phyloP scores from a whole-genome alignment of 139 green algal species.

The Closterium sp. region DNA sequence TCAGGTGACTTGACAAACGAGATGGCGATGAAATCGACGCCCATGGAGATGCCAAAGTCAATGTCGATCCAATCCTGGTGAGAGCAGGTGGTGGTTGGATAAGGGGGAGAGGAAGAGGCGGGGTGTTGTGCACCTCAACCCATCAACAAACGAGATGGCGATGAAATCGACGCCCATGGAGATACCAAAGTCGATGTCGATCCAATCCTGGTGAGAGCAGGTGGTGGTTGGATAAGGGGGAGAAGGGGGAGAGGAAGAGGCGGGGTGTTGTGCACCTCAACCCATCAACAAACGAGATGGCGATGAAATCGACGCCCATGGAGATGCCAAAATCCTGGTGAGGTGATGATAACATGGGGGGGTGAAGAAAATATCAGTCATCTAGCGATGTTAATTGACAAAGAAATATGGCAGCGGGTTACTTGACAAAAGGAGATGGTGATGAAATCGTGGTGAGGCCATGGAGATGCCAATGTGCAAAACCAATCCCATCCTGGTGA shows the following conservation, averaged over 20 bases:
- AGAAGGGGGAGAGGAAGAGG: not conserved
- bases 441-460: not conserved
- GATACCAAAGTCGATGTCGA: constrained; percentile 83
- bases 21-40: constrained; percentile 27
- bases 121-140: too few species aligned
- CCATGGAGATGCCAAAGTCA: constrained; percentile 70
- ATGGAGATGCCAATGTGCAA: not conserved
- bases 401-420: not conserved
- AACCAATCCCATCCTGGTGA: not conserved
- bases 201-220: constrained; percentile 67
- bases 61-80: constrained; percentile 81
- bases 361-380: not conserved
- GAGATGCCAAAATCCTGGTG: constrained; percentile 46
- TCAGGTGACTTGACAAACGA: constrained; percentile 64
- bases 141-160: constrained; percentile 94
- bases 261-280: too few species aligned
- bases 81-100: too few species aligned
- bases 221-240: too few species aligned
- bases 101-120: too few species aligned
- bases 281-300: constrained; percentile 99
- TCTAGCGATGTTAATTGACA: not conserved
- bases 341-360: not conserved
- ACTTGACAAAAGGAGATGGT: not conserved
- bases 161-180: constrained; percentile 87
- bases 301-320: constrained; percentile 90